These are phyloP conservation scores for Lactarius evosmus DNA, from an alignment of 768 basidiomycete genomes.

Conservation along the genomic window DNA sequence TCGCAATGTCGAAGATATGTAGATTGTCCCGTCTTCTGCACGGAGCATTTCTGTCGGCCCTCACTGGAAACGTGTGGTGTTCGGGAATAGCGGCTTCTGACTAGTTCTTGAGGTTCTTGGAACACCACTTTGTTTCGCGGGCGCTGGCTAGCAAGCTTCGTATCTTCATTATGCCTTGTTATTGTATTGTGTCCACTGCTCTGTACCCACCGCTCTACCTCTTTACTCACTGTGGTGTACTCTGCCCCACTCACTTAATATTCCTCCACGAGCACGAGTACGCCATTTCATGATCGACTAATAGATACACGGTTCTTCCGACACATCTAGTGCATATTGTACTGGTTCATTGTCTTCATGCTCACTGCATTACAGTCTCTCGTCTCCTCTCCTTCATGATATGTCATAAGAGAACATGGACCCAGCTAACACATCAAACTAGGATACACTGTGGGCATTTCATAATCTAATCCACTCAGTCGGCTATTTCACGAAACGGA, in stretches of 20 bases:
- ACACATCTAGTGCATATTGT: background rate
- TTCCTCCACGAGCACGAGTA: background rate
- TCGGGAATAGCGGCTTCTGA: background rate
- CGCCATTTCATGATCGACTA: background rate
- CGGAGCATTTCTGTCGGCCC: background rate
- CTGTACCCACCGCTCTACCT: background rate
- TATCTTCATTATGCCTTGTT: slow-evolving; percentile 3
- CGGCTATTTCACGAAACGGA: no score
- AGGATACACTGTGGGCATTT: no score
- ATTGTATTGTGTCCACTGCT: background rate
- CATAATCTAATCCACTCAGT: no score
- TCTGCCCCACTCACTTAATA: background rate
- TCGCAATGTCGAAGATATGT: background rate
- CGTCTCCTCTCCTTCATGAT: background rate
- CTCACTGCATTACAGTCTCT: no score
- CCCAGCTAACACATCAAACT: background rate
- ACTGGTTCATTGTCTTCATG: background rate
- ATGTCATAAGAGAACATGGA: background rate
- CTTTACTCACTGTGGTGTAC: background rate
- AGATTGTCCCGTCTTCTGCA: background rate
- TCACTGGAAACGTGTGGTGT: background rate
- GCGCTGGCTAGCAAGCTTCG: background rate
- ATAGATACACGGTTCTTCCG: background rate
- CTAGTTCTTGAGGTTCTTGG: background rate
- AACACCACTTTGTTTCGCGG: background rate